Evolutionary conservation across 768 basidiomycete species (phyloP).

Genomic region (Collybia sordida): DNA sequence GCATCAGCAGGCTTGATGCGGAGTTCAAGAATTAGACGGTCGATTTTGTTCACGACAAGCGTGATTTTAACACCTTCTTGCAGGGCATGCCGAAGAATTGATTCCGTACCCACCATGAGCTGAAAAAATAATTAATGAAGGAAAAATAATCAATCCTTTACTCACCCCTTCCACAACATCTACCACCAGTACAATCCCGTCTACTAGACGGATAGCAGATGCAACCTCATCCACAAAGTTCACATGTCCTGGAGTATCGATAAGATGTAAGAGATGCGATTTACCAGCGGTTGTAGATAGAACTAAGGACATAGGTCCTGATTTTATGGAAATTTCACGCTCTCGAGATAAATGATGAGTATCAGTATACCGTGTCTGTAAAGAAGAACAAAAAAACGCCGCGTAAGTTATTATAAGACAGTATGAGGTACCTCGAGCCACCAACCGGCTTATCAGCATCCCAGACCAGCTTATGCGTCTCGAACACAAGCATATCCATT

Average conservation of each 20-base stretch:
- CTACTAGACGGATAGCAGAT: constrained; percentile 78
- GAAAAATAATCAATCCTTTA: constrained; percentile 4
- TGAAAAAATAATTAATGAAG: constrained; percentile 24
- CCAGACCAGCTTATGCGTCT: constrained; percentile 95
- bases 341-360: constrained; percentile 88
- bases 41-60: constrained; percentile 96
- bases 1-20: constrained; percentile 95
- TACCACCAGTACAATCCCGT: constrained; percentile 91
- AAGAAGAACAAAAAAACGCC: constrained; percentile 8
- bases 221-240: constrained; percentile 99
- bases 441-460: constrained; percentile 86
- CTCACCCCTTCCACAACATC: constrained; percentile 98
- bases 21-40: constrained; percentile 93
- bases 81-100: constrained; percentile 83
- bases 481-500: constrained; percentile 95
- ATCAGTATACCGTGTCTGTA: constrained; percentile 91
- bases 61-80: constrained; percentile 89
- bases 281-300: constrained; percentile 84
- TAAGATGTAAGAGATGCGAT: constrained; percentile 88
- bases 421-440: constrained; percentile 10
- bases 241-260: constrained; percentile 98
- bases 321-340: constrained; percentile 93
- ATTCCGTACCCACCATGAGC: constrained; percentile 94
- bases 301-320: constrained; percentile 93
- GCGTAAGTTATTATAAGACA: not conserved